Base-by-base conservation (phyloP, 1,284 basidiomycete species). In the Trametes hirsuta region DNA sequence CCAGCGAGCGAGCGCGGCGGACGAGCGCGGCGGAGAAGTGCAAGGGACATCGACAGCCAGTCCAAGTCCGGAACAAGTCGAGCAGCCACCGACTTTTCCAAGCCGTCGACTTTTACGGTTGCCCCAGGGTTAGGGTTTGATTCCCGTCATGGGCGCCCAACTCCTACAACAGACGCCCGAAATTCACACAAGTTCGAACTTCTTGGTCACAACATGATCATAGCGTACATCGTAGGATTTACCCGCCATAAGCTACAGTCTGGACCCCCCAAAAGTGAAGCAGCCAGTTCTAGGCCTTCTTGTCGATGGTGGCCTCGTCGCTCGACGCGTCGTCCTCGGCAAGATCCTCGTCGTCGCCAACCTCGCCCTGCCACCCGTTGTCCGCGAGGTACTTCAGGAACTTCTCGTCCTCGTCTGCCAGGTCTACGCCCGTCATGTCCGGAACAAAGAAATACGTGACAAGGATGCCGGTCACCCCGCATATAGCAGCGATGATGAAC, bases 401-500 rank as follows among this genome's bases (percentile, higher is more conserved):
- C 58, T 79, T 81, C 10, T 74, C 76, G 67, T 90, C 89, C 68
- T 89, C 88, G 6, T 85, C 84, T 1, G 81, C 84, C n/a, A 91
- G 78, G 69, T 91, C 87, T 8, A 84, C 75, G 10, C 84, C 85
- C 42, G 85, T 89, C 82, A 85, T 84, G 65, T 89, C 86, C 10
- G 86, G 85, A 2, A 90, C 81, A 69, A 86, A 90, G 71, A 88
- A 84, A 66, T 84, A 89, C 1, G 88, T 87, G 53, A 89, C 79
- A 25, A 88, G 53, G 53, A 90, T 82, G 25, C 87, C 88, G 18
- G 75, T 75, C 47, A 85, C 74, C 44, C 87, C 87, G 61, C 84
- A 88, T 49, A 87, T 84, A n/a, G 87, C 88, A 55, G 83, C 82
- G 66, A 89, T 82, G 69, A 90, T 90, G 67, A 89, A 89, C 3